These are phyloP conservation scores for Sporothrix humicola DNA, from an alignment of 2,329 filamentous ascomycete genomes.

Conservation along the genomic window DNA sequence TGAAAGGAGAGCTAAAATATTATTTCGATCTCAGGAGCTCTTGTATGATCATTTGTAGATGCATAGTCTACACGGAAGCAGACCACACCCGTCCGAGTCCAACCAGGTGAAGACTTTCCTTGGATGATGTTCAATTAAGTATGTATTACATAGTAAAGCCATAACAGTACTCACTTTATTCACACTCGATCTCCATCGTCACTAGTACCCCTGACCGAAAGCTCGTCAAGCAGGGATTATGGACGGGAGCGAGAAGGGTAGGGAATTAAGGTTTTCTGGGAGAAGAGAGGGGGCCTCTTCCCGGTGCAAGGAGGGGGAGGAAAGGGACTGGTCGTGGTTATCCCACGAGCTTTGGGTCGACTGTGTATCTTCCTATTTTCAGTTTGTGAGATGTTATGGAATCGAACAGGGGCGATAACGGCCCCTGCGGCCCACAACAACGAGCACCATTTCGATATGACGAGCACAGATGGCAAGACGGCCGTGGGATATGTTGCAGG, in stretches of 20 bases:
- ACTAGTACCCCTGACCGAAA: not conserved
- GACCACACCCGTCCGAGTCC: not conserved
- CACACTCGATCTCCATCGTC: conserved; percentile 5
- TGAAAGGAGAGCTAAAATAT: no score
- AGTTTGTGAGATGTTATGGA: conserved; percentile 16
- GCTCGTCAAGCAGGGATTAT: conserved; percentile 27
- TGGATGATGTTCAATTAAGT: not conserved
- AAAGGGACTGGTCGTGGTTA: not conserved
- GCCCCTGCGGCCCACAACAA: no score
- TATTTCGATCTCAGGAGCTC: no score
- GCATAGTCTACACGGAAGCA: no score
- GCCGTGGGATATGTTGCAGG: no score
- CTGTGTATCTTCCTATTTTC: not conserved
- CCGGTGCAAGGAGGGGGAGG: not conserved
- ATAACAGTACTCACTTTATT: not conserved
- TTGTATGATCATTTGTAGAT: no score
- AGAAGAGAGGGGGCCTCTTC: not conserved
- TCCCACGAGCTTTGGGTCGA: not conserved
- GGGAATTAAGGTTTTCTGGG: conserved; percentile 36
- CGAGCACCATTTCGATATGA: no score
- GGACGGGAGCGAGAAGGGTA: conserved; percentile 16
- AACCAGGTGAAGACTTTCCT: not conserved
- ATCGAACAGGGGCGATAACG: not conserved
- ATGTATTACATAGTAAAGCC: no score
- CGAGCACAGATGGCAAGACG: no score